These are phyloP conservation scores for Gracilariopsis chorda DNA, from an alignment of 23 red algal genomes.

Conservation along the genomic window DNA sequence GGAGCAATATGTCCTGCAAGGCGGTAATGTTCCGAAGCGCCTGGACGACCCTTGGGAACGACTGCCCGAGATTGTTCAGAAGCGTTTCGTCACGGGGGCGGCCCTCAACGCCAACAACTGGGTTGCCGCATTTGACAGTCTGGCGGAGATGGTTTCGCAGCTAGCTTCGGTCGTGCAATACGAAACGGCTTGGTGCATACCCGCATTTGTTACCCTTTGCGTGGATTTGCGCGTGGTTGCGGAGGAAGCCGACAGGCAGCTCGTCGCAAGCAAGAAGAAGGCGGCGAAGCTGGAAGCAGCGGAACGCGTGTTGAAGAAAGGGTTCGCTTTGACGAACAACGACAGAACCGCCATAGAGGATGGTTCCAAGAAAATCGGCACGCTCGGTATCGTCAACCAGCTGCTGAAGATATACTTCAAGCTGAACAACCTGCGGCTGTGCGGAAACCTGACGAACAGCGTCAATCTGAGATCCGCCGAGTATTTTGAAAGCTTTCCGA, in stretches of 20 bases:
- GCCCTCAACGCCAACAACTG: conserved; percentile 50
- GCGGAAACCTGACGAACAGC: conserved; percentile 72
- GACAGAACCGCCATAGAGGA: conserved; percentile 49
- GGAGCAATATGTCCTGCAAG: conserved; percentile 37
- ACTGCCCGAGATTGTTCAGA: conserved; percentile 53
- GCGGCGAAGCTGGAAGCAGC: conserved; percentile 47
- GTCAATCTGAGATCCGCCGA: conserved; percentile 60
- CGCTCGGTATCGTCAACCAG: conserved; percentile 80
- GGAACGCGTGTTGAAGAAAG: conserved; percentile 76
- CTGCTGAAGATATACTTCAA: conserved; percentile 89
- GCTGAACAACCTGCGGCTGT: conserved; percentile 89
- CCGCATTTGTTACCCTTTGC: conserved; percentile 47
- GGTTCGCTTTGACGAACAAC: conserved; percentile 63
- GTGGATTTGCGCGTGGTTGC: conserved; percentile 67
- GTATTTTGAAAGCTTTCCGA: conserved; percentile 75
- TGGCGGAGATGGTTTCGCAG: conserved; percentile 11
- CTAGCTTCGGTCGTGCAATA: conserved; percentile 16
- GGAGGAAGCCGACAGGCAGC: conserved; percentile 60
- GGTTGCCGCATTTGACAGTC: conserved; percentile 21
- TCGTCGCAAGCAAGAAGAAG: neutral
- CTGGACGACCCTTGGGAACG: conserved; percentile 27
- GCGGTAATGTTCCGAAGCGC: conserved; percentile 15
- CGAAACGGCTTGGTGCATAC: conserved; percentile 53
- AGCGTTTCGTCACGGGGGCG: conserved; percentile 44
- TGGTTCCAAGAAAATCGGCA: conserved; percentile 64